Base-by-base conservation (phyloP, 768 basidiomycete species). In the Boletus sp. region DNA sequence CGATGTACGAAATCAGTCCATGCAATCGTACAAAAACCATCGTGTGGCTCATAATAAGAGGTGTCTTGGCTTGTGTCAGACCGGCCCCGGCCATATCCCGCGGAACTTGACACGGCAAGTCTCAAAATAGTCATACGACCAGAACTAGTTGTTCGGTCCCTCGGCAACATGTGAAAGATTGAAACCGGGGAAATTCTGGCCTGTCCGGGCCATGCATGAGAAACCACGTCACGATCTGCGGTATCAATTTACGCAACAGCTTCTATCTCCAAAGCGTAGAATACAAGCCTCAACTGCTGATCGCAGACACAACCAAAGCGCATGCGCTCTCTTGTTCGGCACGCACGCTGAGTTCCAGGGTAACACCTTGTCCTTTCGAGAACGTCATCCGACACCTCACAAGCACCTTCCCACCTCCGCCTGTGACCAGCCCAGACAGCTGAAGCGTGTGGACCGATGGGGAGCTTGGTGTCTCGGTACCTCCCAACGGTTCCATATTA, bases 361-460 rank as follows among this genome's bases (percentile, higher is more conserved):
- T 95, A 17, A 99, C 97, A 9, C 97, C 97, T 62, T 88, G 80
- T 15, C 92, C 94, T 58, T 86, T 78, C 44, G 90, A 87, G 74
- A 83, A 98, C 11, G 96, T 98, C 97, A 98, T 99, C 59, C 96
- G 83, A 76, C 90, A 92, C 59, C 94, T 85, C 24, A 86, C 94
- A 54, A 99, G 81, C 33, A 97, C 91, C 77, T 98, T 98, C n/a
- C 94, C 95, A 28, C 92, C 94, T 24, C 94, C 94, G 33, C 96
- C 95, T 28, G 83, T 80, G 17, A 97, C 89, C 60, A 98, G 67
- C 44, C 97, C 97, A 15, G 94, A 92, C 42, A 99, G 73, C 67
- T 96, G 95, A 53, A 99, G 81, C 30, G 95, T 96, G 74, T 99
- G 97, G 48, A 98, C 90, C 4, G 94, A 87, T 9, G 86, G 78